Evolutionary conservation across 139 green algal genomes (phyloP), one percentile per base, ranked within the genome.

Genomic region (Chlorella vulgaris): DNA sequence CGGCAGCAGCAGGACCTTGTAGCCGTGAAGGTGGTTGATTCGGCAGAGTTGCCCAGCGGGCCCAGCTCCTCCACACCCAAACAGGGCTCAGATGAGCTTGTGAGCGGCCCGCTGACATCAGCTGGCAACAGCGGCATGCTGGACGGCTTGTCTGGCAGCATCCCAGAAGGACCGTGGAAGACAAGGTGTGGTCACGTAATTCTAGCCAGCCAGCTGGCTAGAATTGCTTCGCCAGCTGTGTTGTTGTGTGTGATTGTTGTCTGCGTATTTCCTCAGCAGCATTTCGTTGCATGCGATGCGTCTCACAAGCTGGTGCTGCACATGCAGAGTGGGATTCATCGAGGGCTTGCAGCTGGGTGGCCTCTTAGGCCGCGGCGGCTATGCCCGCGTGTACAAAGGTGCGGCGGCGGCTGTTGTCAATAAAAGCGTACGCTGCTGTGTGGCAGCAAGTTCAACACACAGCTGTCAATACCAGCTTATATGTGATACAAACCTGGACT

Each of bases 361-460:
- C 18, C 55, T 65, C 18, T 31, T 65, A 15, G 55, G 55, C 55
- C 55, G 55, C 21, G 55, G 55, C 55, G 55, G 55, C 55, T 65
- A 65, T 29, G 55, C 55, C 15, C 55, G 55, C 55, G 55, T 65
- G 55, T 65, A 65, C 55, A 65, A 65, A n/a, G 55, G 55, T 65
- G 55, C 47, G 47, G 10, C 47, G 15, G 47, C n/a, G n/a, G n/a
- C n/a, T n/a, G n/a, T n/a, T n/a, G n/a, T n/a, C n/a, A n/a, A n/a
- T n/a, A n/a, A n/a, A n/a, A n/a, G n/a, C n/a, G n/a, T n/a, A n/a
- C n/a, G n/a, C n/a, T n/a, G n/a, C n/a, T n/a, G n/a, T n/a, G n/a
- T n/a, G n/a, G n/a, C n/a, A n/a, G n/a, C n/a, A n/a, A n/a, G n/a
- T n/a, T n/a, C n/a, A n/a, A n/a, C n/a, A n/a, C n/a, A n/a, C n/a